phyloP scores from a whole-genome alignment of 345 rosid species.

The Eucalyptus decipiens region DNA sequence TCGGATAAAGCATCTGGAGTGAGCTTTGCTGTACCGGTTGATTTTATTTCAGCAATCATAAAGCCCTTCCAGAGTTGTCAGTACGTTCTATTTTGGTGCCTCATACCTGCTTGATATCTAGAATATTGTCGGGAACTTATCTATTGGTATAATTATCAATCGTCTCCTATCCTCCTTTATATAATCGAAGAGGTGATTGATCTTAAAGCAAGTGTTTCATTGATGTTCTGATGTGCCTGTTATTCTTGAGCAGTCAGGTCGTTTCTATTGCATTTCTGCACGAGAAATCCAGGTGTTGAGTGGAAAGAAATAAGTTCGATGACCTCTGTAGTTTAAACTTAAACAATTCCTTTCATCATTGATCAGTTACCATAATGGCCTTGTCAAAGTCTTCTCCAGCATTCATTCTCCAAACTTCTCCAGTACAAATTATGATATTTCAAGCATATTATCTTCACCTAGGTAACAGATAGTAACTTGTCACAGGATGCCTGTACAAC shows the following conservation, averaged over 20 bases:
- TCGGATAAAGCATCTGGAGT: constrained; percentile 81
- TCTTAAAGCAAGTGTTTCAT: background rate
- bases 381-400: background rate
- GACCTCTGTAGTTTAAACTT: background rate
- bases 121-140: background rate
- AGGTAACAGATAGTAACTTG: background rate
- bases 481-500: background rate
- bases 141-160: background rate
- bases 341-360: background rate
- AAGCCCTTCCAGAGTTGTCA: background rate
- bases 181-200: background rate
- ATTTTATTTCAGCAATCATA: background rate
- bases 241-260: background rate
- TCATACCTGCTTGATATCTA: background rate
- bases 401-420: background rate
- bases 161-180: background rate
- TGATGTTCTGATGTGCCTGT: background rate
- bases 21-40: constrained; percentile 73
- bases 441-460: background rate
- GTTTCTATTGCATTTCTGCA: background rate
- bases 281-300: background rate
- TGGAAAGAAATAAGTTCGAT: background rate
- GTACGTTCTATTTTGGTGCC: background rate
- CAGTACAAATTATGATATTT: too few species aligned
- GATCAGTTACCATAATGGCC: background rate